phyloP scores from a whole-genome alignment of 768 basidiomycete species.

The Suillus fuscotomentosus region DNA sequence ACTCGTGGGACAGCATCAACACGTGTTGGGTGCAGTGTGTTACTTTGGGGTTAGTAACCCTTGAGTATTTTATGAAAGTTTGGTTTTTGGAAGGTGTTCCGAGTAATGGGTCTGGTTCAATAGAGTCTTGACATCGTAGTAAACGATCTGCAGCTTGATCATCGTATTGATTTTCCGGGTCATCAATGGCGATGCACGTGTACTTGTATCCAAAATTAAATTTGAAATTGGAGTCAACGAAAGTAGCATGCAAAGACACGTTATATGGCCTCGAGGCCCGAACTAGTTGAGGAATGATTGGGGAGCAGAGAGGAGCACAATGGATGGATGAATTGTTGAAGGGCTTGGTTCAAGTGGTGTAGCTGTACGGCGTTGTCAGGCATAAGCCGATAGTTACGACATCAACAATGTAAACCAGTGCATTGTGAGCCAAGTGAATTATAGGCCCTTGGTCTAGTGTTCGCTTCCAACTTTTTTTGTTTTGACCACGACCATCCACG shows the following conservation, averaged over 20 bases:
- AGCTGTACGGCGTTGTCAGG: neutral
- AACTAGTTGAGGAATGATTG: neutral
- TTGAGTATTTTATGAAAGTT: neutral
- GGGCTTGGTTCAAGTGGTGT: neutral
- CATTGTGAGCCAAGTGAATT: constrained; percentile 7
- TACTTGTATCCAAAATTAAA: neutral
- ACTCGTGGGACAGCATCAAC: constrained; percentile 30
- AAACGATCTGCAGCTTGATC: neutral
- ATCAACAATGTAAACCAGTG: constrained; percentile 32
- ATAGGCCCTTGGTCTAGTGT: neutral
- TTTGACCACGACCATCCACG: constrained; percentile 20
- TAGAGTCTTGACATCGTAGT: neutral
- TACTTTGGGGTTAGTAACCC: constrained; percentile 30
- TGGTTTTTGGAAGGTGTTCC: constrained; percentile 15
- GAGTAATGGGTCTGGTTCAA: constrained; percentile 18
- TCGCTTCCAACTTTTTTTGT: constrained; percentile 3
- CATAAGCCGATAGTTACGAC: constrained; percentile 28
- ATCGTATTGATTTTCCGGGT: neutral
- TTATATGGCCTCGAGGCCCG: neutral
- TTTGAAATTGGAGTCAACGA: constrained; percentile 1
- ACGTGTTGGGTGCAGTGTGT: constrained; percentile 23
- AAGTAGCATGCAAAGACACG: neutral
- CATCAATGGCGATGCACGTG: neutral
- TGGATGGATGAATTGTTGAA: neutral
- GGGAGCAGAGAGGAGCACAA: neutral